These are phyloP conservation scores for Erysimum pusillum DNA, from an alignment of 441 rosid species.

Conservation along the genomic window DNA sequence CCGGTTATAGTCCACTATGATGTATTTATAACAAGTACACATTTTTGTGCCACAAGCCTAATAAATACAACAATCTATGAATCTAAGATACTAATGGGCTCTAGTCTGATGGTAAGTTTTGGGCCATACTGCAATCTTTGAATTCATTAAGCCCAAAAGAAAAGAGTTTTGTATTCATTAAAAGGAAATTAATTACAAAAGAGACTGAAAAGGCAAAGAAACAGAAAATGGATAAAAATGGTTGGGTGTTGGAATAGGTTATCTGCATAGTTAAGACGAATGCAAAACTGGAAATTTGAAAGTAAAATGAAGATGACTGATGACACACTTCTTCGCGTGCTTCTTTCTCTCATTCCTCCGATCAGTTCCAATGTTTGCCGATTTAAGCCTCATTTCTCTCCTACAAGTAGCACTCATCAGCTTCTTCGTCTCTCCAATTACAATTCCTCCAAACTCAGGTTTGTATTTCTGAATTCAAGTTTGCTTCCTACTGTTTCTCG, in stretches of 20 bases:
- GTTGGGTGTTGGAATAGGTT: neutral
- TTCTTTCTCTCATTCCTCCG: slow-evolving; percentile 6
- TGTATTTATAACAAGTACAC: too few relatives aligned
- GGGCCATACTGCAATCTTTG: neutral
- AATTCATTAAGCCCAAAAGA: too few relatives aligned
- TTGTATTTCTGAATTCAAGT: neutral
- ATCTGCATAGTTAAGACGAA: neutral
- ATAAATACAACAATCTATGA: too few relatives aligned
- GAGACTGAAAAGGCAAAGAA: neutral
- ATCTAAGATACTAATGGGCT: slow-evolving; percentile 1
- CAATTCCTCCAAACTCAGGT: neutral
- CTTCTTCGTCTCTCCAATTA: neutral
- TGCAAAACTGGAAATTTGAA: neutral
- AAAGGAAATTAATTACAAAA: neutral
- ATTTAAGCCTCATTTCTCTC: slow-evolving; percentile 5
- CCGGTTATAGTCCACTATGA: too few relatives aligned
- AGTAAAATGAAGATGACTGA: slow-evolving; percentile 3
- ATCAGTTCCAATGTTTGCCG: neutral
- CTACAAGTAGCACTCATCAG: neutral
- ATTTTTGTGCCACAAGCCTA: neutral
- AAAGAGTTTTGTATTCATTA: neutral
- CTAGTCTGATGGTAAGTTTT: neutral
- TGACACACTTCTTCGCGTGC: slow-evolving; percentile 21
- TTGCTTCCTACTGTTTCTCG: neutral
- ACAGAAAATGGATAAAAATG: neutral